These are phyloP conservation scores for Pyricularia pennisetigena DNA, from an alignment of 2,329 filamentous ascomycete species.

Conservation along the genomic window DNA sequence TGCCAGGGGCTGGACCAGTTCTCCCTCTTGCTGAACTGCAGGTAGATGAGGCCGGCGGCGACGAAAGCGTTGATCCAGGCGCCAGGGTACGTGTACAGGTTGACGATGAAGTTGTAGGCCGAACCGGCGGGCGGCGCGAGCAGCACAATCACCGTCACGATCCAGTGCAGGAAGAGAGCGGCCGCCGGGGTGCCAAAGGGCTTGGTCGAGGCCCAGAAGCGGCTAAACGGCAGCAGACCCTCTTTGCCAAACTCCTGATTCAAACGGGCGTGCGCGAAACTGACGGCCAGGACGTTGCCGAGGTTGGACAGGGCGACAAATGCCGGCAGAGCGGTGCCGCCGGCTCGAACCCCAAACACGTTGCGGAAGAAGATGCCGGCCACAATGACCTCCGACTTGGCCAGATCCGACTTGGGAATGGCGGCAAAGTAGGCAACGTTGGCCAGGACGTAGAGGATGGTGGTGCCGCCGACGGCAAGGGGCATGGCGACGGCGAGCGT, in stretches of 20 bases:
- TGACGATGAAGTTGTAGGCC: slow-evolving; percentile 51
- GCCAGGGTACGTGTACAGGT: slow-evolving; percentile 31
- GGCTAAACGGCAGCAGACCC: slow-evolving; percentile 54
- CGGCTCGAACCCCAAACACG: slow-evolving; percentile 31
- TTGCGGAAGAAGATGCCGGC: slow-evolving; percentile 50
- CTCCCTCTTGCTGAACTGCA: slow-evolving; percentile 15
- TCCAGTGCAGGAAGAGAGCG: slow-evolving; percentile 51
- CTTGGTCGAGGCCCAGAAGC: slow-evolving; percentile 59
- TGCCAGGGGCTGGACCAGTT: slow-evolving; percentile 46
- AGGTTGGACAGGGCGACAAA: slow-evolving; percentile 52
- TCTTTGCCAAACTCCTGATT: slow-evolving; percentile 63
- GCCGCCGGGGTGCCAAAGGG: slow-evolving; percentile 57
- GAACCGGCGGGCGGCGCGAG: slow-evolving; percentile 18
- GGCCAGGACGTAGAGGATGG: slow-evolving; percentile 44
- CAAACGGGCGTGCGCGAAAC: slow-evolving; percentile 49
- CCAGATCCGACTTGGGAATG: slow-evolving; percentile 44
- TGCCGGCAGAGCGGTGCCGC: slow-evolving; percentile 43
- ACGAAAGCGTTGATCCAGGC: slow-evolving; percentile 30
- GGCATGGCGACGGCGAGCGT: slow-evolving; percentile 49
- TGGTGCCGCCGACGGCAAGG: slow-evolving; percentile 41
- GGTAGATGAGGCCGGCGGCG: slow-evolving; percentile 10
- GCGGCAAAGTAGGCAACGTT: slow-evolving; percentile 51
- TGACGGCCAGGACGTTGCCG: slow-evolving; percentile 52
- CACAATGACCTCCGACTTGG: slow-evolving; percentile 40
- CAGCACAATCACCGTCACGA: slow-evolving; percentile 50